Base-by-base conservation (phyloP, 306 rosid species). In the Trichosanthes truncata region DNA sequence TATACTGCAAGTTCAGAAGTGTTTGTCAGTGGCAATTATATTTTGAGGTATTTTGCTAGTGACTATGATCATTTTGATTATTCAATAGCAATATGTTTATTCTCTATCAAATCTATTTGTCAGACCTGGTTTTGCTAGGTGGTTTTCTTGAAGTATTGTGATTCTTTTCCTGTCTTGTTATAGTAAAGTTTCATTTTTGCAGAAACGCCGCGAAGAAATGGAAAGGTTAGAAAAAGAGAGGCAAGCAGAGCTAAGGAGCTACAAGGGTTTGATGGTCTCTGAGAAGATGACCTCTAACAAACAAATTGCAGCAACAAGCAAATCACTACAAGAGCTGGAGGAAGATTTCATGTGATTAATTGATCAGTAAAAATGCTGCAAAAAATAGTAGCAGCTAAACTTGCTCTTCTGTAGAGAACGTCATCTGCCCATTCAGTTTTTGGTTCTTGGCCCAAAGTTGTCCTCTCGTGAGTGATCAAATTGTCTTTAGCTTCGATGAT, bases 201-300 rank as follows among this genome's bases (percentile, higher is more conserved):
- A 94, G 98, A 94, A 94, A 85, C 96, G 97, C 6, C 95, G 92
- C 0, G 97, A 94, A 86, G 98, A 94, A 80, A 14, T 94, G 91
- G 98, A 91, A 7, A 91, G 97, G 78, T 88, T 94, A 13, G 98
- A 94, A 62, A 92, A 91, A 84, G 98, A 94, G 86, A 92, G 82
- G 81, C 97, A 94, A 81, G 82, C 90, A 17, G 98, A 94, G 83
- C 80, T 92, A 51, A 89, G 89, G 89, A 94, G 98, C 91, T 94
- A 94, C 85, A 94, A 91, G 83, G 97, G 97, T 72, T 83, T 94
- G 88, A 94, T 94, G 97, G 92, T 89, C n/a, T 85, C 96, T 7
- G 97, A 91, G 71, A 94, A 94, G 25, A 92, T 94, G 97, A 92
- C 97, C 79, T 94, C 97, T 15, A 94, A 94, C 90, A 94, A 94